Evolutionary conservation across 345 rosid genomes (phyloP).

Genomic region (Theobroma cacao): DNA sequence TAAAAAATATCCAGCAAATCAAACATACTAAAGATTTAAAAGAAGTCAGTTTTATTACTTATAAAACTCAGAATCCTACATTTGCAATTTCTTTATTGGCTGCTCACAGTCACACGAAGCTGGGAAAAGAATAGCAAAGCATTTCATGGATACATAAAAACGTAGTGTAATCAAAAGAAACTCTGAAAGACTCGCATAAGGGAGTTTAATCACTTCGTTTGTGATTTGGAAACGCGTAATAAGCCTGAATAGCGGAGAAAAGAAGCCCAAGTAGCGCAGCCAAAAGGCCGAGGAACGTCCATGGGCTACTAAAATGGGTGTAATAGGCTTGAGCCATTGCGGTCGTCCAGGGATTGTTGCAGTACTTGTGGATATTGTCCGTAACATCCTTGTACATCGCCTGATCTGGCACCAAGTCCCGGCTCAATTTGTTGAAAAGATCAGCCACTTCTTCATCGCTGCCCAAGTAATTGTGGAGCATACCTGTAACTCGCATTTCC

Average conservation of each 20-base stretch:
- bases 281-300: background rate
- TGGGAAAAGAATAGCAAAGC: no score
- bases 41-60: no score
- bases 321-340: background rate
- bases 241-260: background rate
- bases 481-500: background rate
- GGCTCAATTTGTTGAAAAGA: slow-evolving; percentile 11
- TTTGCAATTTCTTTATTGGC: no score
- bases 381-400: background rate
- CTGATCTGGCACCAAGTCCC: background rate
- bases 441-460: slow-evolving; percentile 13
- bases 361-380: background rate
- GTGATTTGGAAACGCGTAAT: background rate
- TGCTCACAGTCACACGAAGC: no score
- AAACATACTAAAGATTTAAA: no score
- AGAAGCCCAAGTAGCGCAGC: background rate
- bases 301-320: background rate
- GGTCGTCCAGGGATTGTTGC: background rate
- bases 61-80: no score
- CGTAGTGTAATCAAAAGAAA: no score
- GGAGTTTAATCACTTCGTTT: no score
- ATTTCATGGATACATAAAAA: no score
- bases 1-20: no score
- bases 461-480: background rate
- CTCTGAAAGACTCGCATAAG: no score